phyloP scores from a whole-genome alignment of 2,329 filamentous ascomycete genomes.

The Ascochyta koolunga region DNA sequence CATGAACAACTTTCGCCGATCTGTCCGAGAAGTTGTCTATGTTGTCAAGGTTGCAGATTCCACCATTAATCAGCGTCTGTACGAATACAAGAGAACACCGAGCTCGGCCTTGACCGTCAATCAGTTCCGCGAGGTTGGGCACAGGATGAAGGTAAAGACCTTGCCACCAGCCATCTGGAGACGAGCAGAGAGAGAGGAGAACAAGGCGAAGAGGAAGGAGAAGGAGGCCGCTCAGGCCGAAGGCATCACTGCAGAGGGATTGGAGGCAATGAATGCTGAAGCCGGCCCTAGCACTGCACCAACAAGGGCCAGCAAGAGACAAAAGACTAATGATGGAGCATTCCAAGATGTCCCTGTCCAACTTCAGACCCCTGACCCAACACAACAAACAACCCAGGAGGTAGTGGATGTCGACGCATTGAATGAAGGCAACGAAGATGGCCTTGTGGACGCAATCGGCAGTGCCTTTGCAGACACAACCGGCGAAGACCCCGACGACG shows the following conservation, averaged over 20 bases:
- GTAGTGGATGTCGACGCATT: slow-evolving; percentile 26
- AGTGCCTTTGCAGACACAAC: slow-evolving; percentile 29
- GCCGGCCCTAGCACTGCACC: slow-evolving; percentile 16
- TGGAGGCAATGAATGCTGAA: slow-evolving; percentile 15
- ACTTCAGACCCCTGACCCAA: slow-evolving; percentile 7
- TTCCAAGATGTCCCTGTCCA: slow-evolving; percentile 16
- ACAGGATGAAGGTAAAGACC: slow-evolving; percentile 67
- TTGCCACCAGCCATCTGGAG: slow-evolving; percentile 79
- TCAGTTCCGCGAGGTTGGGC: slow-evolving; percentile 76
- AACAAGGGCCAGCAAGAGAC: slow-evolving; percentile 31
- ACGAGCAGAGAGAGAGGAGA: slow-evolving; percentile 58
- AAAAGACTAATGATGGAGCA: slow-evolving; percentile 29
- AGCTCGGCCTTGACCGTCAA: slow-evolving; percentile 85
- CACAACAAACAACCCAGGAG: slow-evolving; percentile 7
- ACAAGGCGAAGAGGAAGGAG: slow-evolving; percentile 38
- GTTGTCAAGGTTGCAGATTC: slow-evolving; percentile 95
- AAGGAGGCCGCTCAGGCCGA: slow-evolving; percentile 18
- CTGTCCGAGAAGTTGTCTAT: slow-evolving; percentile 93
- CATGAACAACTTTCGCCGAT: slow-evolving; percentile 97
- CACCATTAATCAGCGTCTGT: slow-evolving; percentile 87
- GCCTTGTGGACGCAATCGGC: slow-evolving; percentile 24
- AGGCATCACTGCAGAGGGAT: slow-evolving; percentile 10
- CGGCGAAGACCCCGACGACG: slow-evolving; percentile 28
- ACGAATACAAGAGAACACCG: slow-evolving; percentile 88
- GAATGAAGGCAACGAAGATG: slow-evolving; percentile 30